Conservation (phyloP, 2,329 filamentous ascomycete species). For the Clathrospora elynae region DNA sequence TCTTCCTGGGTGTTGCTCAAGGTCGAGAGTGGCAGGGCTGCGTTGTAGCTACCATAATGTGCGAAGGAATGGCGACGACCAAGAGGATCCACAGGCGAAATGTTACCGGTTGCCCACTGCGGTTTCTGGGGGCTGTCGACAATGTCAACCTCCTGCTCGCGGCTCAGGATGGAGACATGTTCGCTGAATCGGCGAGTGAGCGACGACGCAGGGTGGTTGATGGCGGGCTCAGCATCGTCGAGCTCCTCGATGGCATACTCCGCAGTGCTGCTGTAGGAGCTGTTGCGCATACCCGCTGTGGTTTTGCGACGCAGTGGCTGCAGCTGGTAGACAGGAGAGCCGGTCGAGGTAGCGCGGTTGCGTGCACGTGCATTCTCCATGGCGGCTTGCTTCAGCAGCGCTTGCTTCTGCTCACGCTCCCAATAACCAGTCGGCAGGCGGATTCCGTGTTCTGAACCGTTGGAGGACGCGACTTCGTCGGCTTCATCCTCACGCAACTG, state of each 20-base stretch:
- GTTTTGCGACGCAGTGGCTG: conserved; percentile 36
- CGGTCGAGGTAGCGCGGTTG: conserved; percentile 37
- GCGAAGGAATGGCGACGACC: conserved; percentile 81
- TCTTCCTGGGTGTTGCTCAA: conserved; percentile 42
- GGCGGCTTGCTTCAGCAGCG: conserved; percentile 46
- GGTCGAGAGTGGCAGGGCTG: conserved; percentile 30
- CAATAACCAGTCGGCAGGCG: conserved; percentile 41
- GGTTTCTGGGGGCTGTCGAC: conserved; percentile 32
- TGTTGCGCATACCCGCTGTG: conserved; percentile 60
- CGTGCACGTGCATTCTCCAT: conserved; percentile 44
- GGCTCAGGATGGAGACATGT: conserved; percentile 31
- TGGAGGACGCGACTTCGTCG: conserved; percentile 69
- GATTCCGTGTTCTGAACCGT: conserved; percentile 61
- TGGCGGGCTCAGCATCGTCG: conserved; percentile 65
- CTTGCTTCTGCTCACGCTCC: conserved; percentile 41
- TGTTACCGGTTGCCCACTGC: conserved; percentile 38
- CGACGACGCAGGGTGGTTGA: conserved; percentile 46
- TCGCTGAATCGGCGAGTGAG: conserved; percentile 47
- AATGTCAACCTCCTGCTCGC: conserved; percentile 33
- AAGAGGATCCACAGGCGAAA: conserved; percentile 52
- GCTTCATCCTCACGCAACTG: conserved; percentile 50
- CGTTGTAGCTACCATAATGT: conserved; percentile 40
- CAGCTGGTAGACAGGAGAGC: conserved; percentile 33
- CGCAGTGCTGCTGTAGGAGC: conserved; percentile 62
- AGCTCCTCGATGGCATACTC: conserved; percentile 76